Conservation (phyloP, 2,329 filamentous ascomycete genomes). For the Pestalotiopsis sp. region DNA sequence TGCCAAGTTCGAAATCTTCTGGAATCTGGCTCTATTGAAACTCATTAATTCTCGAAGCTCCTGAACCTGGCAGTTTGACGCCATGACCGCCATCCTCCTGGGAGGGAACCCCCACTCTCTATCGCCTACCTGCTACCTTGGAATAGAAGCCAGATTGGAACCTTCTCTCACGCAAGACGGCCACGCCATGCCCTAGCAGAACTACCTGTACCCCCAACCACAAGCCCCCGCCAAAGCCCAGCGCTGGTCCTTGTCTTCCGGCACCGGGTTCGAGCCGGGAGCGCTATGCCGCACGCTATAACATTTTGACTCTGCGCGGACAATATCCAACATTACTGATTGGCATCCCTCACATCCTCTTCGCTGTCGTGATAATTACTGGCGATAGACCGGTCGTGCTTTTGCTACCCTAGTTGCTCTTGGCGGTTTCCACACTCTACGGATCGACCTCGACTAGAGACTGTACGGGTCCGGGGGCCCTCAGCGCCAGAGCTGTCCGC, state of each 20-base stretch:
- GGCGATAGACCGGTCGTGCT: not conserved
- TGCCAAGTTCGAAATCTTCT: not conserved
- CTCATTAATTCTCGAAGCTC: not conserved
- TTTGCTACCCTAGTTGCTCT: not conserved
- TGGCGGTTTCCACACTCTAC: not conserved
- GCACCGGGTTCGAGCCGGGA: slow-evolving; percentile 5
- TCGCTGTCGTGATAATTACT: not conserved
- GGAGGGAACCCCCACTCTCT: not conserved
- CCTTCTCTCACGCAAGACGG: not conserved
- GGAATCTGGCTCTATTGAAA: not conserved
- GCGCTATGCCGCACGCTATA: not conserved
- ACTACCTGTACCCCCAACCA: not conserved
- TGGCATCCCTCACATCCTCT: not conserved
- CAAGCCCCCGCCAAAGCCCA: not conserved
- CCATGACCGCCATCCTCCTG: not conserved
- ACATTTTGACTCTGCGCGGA: not conserved
- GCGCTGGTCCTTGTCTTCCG: not conserved
- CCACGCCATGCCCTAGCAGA: not conserved
- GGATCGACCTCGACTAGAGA: not conserved
- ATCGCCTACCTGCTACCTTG: not conserved
- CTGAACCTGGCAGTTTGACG: not conserved
- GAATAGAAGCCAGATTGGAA: not conserved
- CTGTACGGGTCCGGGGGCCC: not conserved
- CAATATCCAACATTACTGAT: not conserved
- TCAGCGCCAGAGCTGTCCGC: not conserved